Evolutionary conservation across 768 basidiomycete species (phyloP).

Genomic region (Mrakia blollopis): DNA sequence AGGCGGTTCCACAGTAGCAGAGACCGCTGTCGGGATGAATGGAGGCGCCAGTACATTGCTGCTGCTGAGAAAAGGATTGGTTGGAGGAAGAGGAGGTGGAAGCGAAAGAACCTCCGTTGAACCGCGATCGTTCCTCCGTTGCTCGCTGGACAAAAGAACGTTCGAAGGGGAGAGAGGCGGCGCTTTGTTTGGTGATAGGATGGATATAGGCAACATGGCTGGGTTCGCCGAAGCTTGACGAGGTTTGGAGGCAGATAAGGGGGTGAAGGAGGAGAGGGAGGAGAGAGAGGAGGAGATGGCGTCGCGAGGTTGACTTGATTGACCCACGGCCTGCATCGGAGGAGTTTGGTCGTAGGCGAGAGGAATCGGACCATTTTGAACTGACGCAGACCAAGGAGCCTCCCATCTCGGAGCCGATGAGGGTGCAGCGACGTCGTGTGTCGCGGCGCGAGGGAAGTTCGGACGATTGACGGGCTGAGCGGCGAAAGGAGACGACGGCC

Average conservation of each 20-base stretch:
- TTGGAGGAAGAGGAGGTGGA: background rate
- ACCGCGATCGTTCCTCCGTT: background rate
- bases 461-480: background rate
- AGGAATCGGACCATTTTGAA: no score
- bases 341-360: background rate
- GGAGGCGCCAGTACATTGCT: background rate
- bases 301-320: background rate
- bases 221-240: background rate
- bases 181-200: background rate
- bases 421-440: background rate
- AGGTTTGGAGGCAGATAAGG: background rate
- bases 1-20: background rate
- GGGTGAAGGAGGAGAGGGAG: background rate
- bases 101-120: background rate
- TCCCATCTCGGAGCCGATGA: background rate
- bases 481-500: background rate
- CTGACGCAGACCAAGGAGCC: background rate
- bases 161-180: slow-evolving; percentile 3
- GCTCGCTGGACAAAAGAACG: background rate
- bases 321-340: background rate
- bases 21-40: slow-evolving; percentile 7
- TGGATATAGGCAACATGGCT: background rate
- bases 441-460: background rate
- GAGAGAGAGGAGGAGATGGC: background rate
- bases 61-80: background rate